Conservation (phyloP, 2,329 filamentous ascomycete genomes). For the Sporothrix variecibatus region DNA sequence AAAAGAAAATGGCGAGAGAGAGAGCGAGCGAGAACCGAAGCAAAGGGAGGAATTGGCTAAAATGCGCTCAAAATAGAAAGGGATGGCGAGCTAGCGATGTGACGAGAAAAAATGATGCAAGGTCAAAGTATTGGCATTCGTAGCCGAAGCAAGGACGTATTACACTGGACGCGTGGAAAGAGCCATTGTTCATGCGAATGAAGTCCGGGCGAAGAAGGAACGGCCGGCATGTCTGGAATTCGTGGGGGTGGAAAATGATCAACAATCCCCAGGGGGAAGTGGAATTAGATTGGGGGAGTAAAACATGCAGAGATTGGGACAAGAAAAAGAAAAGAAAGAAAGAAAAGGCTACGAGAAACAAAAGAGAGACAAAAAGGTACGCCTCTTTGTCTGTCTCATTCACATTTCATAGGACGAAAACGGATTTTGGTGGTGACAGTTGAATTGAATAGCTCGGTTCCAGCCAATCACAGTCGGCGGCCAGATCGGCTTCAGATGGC, state of each 20-base stretch:
- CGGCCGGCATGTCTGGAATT: background rate
- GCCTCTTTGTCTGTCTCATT: background rate
- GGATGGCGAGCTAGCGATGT: slow-evolving; percentile 10
- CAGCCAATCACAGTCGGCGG: background rate
- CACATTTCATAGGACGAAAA: background rate
- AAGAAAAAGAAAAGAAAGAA: background rate
- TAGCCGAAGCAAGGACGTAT: background rate
- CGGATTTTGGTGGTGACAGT: background rate
- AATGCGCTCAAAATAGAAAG: background rate
- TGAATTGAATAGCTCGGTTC: background rate
- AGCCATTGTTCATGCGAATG: background rate
- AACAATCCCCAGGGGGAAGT: background rate
- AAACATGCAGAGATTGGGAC: background rate
- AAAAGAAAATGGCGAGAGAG: slow-evolving; percentile 15
- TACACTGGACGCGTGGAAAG: background rate
- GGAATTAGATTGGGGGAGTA: background rate
- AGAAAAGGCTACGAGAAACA: background rate
- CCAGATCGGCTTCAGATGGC: background rate
- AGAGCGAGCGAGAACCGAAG: background rate
- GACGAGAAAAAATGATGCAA: background rate
- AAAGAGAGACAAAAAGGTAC: background rate
- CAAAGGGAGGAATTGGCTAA: background rate
- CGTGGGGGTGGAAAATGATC: background rate
- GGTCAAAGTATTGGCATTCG: background rate
- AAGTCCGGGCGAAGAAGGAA: background rate